Base-by-base conservation (phyloP, 2,329 filamentous ascomycete genomes). In the Pyrenochaeta sp. region DNA sequence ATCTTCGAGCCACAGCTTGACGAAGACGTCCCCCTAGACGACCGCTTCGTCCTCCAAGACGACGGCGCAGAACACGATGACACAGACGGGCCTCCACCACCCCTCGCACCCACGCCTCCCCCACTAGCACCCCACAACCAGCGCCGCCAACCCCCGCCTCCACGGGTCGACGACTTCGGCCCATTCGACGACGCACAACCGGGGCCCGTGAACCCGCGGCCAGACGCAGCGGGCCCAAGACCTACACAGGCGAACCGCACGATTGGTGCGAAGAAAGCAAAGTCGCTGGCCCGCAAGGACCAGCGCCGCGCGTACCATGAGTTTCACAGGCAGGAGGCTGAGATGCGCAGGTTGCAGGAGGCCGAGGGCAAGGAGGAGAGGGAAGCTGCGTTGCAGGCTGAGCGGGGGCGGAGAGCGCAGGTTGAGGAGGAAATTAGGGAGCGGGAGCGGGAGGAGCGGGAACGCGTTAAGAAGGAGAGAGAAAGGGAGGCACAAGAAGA, bases 241-340 rank as follows among this genome's bases (percentile, higher is more conserved):
- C 37, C 54, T 6, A 64, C 58, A 2, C 60, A 58, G 4, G 57
- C 58, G n/a, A 68, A 63, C 41, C 64, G 67, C 45, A 52, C 55
- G 11, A 67, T 79, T 15, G 77, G 77, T 40, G 72, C 76, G 8
- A 79, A 79, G 51, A 79, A 79, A 53, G 75, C 76, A 2, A 77
- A 75, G 40, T 74, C 74, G 3, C 65, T 79, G 6, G 75, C 75
- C 0, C 70, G 74, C 13, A 68, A 68, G 41, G 75, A 79, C 44
- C 68, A 73, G 45, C 64, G 68, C 1, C 57, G 71, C 11, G 69
- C 69, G 11, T 80, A 80, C 57, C 71, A 79, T 55, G 78, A 80
- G 51, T 80, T 79, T 53, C 65, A 74, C 48, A 67, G 76, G 2
- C 70, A 73, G 10, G 75, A 78, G 62, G 76, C 74, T 4, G 76